Percentiles rank a stretch among this genome's conserved stretches.
These are phyloP conservation scores for Apiospora rasikravindrae DNA, from an alignment of 2,329 filamentous ascomycete species.

Conservation along the genomic window DNA sequence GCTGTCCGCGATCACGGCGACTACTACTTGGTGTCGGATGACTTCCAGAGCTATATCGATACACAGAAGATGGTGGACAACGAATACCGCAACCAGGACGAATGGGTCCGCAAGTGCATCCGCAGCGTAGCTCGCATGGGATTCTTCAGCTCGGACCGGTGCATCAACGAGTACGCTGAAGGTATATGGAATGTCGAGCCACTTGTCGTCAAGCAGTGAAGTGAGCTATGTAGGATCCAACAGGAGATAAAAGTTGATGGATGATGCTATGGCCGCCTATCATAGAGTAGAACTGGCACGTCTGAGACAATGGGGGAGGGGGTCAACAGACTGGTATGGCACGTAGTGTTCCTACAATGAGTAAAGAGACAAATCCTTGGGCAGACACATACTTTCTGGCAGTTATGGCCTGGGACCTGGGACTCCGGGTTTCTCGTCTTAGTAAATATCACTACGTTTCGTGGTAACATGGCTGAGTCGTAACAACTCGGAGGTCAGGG, in stretches of 20 bases:
- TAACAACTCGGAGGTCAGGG: background rate
- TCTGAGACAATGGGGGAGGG: background rate
- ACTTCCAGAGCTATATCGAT: conserved; percentile 93
- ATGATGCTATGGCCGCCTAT: background rate
- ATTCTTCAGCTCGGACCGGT: conserved; percentile 94
- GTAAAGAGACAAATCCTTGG: background rate
- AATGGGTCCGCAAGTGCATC: conserved; percentile 92
- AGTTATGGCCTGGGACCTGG: background rate
- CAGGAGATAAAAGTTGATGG: background rate
- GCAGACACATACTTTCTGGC: background rate
- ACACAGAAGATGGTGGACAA: conserved; percentile 91
- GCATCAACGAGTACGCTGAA: conserved; percentile 97
- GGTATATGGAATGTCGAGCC: conserved; percentile 97
- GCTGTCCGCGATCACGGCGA: conserved; percentile 92
- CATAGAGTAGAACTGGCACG: background rate
- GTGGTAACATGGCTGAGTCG: background rate
- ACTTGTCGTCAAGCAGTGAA: conserved; percentile 50
- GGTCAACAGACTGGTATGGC: background rate
- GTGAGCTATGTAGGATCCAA: background rate
- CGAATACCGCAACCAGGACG: conserved; percentile 88
- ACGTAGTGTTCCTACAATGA: background rate
- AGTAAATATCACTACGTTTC: background rate
- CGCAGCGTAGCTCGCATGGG: conserved; percentile 91
- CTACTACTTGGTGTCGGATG: conserved; percentile 96
- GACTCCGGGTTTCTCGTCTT: background rate